Percentiles rank a stretch among this genome's conserved stretches.
Conservation (phyloP, 371 early-diverging fungal genomes). For the Mucor plumbeus region DNA sequence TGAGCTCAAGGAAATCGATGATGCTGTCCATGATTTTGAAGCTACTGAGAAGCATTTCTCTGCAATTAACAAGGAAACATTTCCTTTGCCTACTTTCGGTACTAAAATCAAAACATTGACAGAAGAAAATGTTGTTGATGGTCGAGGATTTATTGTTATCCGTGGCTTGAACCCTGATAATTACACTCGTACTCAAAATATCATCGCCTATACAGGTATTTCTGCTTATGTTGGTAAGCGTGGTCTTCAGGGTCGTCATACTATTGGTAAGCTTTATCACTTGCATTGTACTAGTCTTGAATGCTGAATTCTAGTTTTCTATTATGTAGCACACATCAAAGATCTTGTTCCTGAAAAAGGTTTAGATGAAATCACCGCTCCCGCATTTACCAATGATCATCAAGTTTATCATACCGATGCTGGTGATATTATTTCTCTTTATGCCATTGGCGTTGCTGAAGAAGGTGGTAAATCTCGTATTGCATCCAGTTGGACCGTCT, state of each 20-base stretch:
- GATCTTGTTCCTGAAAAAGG: slow-evolving; percentile 32
- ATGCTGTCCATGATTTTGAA: slow-evolving; percentile 33
- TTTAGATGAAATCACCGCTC: slow-evolving; percentile 30
- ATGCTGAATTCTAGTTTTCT: neutral
- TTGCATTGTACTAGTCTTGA: neutral
- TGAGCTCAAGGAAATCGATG: slow-evolving; percentile 33
- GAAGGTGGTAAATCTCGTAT: slow-evolving; percentile 37
- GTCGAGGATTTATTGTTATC: slow-evolving; percentile 34
- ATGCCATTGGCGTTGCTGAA: slow-evolving; percentile 38
- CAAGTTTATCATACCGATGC: slow-evolving; percentile 42
- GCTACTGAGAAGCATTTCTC: slow-evolving; percentile 24
- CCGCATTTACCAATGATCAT: slow-evolving; percentile 39
- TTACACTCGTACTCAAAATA: slow-evolving; percentile 31
- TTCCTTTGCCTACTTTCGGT: slow-evolving; percentile 27
- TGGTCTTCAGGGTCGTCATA: slow-evolving; percentile 35
- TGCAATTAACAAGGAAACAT: slow-evolving; percentile 25
- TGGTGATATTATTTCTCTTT: slow-evolving; percentile 41
- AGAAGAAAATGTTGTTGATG: slow-evolving; percentile 33
- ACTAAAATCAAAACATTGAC: slow-evolving; percentile 29
- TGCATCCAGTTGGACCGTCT: slow-evolving; percentile 43
- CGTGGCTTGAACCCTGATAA: slow-evolving; percentile 38
- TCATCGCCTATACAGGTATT: slow-evolving; percentile 41
- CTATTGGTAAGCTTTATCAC: slow-evolving; percentile 19
- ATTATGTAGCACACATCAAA: slow-evolving; percentile 31
- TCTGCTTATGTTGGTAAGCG: slow-evolving; percentile 38